These are phyloP conservation scores for Osmanthus fragrans DNA, from an alignment of 257 asterid genomes.

Conservation along the genomic window DNA sequence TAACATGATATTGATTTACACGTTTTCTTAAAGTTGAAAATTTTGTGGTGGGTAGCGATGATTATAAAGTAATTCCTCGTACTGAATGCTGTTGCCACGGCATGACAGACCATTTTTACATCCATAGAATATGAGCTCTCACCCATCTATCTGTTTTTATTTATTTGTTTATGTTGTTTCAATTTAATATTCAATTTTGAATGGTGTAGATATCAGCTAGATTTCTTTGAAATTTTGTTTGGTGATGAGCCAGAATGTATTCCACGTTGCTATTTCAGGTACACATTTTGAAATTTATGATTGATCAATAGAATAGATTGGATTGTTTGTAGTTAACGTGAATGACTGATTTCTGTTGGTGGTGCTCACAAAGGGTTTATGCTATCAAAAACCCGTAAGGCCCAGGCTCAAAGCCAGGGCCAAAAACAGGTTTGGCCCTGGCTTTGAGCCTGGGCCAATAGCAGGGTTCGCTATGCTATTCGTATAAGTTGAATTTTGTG, in stretches of 20 bases:
- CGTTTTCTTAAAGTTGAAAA: background rate
- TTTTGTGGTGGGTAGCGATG: slow-evolving; percentile 46
- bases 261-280: background rate
- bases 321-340: background rate
- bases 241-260: background rate
- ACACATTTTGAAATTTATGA: background rate
- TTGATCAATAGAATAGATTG: background rate
- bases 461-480: background rate
- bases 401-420: too few relatives aligned
- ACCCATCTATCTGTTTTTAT: background rate
- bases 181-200: background rate
- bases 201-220: background rate
- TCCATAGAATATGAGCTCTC: slow-evolving; percentile 89
- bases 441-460: too few relatives aligned
- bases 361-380: background rate
- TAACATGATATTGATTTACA: background rate
- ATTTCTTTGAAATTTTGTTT: background rate
- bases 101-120: slow-evolving; percentile 72
- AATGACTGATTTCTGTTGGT: background rate
- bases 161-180: background rate
- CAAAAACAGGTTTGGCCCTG: too few relatives aligned
- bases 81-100: slow-evolving; percentile 63
- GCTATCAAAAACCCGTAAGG: background rate
- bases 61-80: slow-evolving; percentile 78
- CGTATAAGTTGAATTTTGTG: background rate